phyloP scores from a whole-genome alignment of 192 early-diverging fungal genomes.

The Diversispora eburnea region DNA sequence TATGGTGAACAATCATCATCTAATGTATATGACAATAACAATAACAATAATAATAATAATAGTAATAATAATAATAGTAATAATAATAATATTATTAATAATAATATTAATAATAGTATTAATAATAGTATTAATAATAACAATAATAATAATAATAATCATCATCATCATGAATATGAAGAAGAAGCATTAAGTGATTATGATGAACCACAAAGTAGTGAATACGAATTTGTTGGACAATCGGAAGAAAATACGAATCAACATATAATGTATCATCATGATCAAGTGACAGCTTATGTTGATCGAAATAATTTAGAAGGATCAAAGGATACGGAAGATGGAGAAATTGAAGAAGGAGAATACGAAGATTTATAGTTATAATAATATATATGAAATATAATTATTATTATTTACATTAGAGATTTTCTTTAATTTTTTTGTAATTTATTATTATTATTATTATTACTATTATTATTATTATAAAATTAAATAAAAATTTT shows the following conservation, averaged over 20 bases:
- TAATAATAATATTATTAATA: no score
- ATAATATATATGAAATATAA: no score
- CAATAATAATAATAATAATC: not conserved
- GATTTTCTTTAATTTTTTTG: no score
- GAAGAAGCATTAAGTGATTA: not conserved
- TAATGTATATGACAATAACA: no score
- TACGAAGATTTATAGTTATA: not conserved
- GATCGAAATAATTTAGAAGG: not conserved
- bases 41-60: no score
- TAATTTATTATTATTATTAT: no score
- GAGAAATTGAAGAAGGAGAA: not conserved
- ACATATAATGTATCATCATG: not conserved
- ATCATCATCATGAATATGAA: not conserved
- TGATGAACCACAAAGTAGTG: not conserved
- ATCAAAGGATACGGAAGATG: not conserved
- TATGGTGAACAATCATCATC: not conserved
- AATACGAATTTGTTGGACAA: not conserved
- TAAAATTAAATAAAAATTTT: no score
- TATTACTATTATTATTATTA: no score
- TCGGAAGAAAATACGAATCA: not conserved
- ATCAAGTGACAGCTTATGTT: not conserved
- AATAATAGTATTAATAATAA: no score
- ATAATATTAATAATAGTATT: no score
- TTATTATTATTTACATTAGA: no score
- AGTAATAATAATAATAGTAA: no score